Evolutionary conservation across 176 grass and related monocot species (phyloP), one percentile per base, ranked within the genome.

Genomic region (Elymus sibiricus): DNA sequence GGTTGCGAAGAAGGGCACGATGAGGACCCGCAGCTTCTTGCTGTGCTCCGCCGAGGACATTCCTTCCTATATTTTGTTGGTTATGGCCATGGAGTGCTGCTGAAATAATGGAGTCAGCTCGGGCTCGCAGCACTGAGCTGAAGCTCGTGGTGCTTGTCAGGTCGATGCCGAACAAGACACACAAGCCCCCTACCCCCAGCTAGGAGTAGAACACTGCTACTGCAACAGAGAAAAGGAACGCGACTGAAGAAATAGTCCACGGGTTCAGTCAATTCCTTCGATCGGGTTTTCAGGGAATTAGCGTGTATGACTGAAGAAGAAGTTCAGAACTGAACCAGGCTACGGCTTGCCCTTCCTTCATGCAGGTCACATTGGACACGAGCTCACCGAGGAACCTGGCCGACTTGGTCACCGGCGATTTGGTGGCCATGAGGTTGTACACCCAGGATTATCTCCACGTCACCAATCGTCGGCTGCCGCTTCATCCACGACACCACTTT

Each of bases 341-440:
- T 39, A 39, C 38, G 38, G 38, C 6, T 9, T 39, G 1, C 38
- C 38, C 38, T 39, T 39, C 38, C 38, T 39, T 39, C 38, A 7
- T 39, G 38, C n/a, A n/a, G n/a, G n/a, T 39, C 35, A 92, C 93
- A 88, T 84, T 95, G 83, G 87, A 92, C 22, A 91, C 95, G 32
- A 98, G 59, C 71, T 90, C 89, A 46, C 83, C 63, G n/a, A 95
- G 58, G 80, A 95, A 98, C 78, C 88, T 95, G 4, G 92, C 91
- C 17, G 93, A 94, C 71, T 95, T 98, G 51, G 93, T 98, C 63
- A 98, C 91, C 39, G 90, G 95, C 15, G 95, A 98, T 86, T 95
- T 98, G 53, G 89, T 88, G 15, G 93, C 91, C 95, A 98, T 94
- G 31, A 95, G 78, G 64, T 95, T 98, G 84, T 95, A 98, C 89